These are phyloP conservation scores for Massariosphaeria phaeospora DNA, from an alignment of 495 filamentous ascomycete genomes.

Conservation along the genomic window DNA sequence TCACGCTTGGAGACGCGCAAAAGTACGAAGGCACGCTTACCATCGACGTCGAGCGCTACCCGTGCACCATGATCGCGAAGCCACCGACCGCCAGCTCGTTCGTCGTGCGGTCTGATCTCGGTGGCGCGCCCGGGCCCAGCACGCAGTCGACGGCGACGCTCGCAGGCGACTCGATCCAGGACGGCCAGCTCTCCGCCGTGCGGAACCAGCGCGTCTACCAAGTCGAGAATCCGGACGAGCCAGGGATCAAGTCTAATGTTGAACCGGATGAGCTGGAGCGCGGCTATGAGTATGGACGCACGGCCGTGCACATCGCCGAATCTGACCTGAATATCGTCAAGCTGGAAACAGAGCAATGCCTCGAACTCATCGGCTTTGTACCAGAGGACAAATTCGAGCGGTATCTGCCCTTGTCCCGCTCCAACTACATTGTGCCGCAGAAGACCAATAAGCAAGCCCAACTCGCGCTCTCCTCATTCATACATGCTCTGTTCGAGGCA, in stretches of 20 bases:
- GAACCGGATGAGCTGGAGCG: constrained; percentile 79
- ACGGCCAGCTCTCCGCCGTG: constrained; percentile 56
- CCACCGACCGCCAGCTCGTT: constrained; percentile 72
- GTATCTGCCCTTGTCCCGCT: constrained; percentile 76
- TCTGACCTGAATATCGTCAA: constrained; percentile 77
- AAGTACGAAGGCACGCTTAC: constrained; percentile 70
- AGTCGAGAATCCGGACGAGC: constrained; percentile 64
- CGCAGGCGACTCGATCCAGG: constrained; percentile 43
- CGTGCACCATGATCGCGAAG: constrained; percentile 69
- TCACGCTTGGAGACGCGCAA: constrained; percentile 72
- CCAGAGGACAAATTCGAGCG: constrained; percentile 72
- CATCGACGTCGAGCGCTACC: constrained; percentile 88
- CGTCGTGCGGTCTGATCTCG: constrained; percentile 49
- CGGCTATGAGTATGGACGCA: constrained; percentile 91
- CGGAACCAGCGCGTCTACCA: constrained; percentile 72
- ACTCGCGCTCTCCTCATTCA: constrained; percentile 82
- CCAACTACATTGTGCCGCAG: constrained; percentile 67
- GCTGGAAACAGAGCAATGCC: constrained; percentile 64
- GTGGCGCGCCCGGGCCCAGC: constrained; percentile 41
- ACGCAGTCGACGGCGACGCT: constrained; percentile 50
- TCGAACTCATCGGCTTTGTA: constrained; percentile 85
- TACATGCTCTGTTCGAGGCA: constrained; percentile 79
- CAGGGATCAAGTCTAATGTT: constrained; percentile 80
- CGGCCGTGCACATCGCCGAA: constrained; percentile 80
- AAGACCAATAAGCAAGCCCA: constrained; percentile 67